These are phyloP conservation scores for Paxillus ammoniavirescens DNA, from an alignment of 768 basidiomycete species.

Conservation along the genomic window DNA sequence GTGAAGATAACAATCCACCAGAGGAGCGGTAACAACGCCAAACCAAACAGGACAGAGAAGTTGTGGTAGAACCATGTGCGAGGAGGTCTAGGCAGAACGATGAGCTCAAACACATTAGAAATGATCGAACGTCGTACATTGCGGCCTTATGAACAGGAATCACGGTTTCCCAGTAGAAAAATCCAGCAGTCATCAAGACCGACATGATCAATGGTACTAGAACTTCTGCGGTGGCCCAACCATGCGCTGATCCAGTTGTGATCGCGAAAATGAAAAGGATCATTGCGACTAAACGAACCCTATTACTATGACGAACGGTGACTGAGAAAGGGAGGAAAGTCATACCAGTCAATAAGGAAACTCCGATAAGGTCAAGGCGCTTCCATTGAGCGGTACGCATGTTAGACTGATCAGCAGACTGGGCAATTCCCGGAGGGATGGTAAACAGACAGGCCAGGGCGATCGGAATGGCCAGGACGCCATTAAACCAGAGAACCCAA, in stretches of 20 bases:
- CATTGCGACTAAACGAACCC: conserved; percentile 23
- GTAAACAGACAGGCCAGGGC: conserved; percentile 32
- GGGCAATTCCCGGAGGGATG: conserved; percentile 28
- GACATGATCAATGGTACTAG: too few species aligned
- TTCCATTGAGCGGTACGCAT: conserved; percentile 19
- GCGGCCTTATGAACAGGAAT: too few species aligned
- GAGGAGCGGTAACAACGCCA: too few species aligned
- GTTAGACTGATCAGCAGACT: conserved; percentile 1
- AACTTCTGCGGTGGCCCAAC: conserved; percentile 46
- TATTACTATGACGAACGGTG: background rate
- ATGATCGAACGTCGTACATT: too few species aligned
- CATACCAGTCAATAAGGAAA: conserved; percentile 37
- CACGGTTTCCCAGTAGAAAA: too few species aligned
- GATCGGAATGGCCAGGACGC: conserved; percentile 37
- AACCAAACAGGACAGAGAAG: too few species aligned
- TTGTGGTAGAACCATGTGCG: too few species aligned
- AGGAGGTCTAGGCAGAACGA: too few species aligned
- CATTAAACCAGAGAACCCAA: conserved; percentile 52
- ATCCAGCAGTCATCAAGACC: too few species aligned
- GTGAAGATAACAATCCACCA: too few species aligned
- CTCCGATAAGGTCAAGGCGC: conserved; percentile 38
- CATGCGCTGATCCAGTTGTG: conserved; percentile 41
- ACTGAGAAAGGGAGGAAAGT: conserved; percentile 5
- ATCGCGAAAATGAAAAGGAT: conserved; percentile 37
- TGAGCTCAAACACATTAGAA: too few species aligned